Percentiles rank a stretch among this genome's conserved stretches.
These are phyloP conservation scores for Magnusiomyces paraingens DNA, from an alignment of 1,139 yeast genomes.

Conservation along the genomic window DNA sequence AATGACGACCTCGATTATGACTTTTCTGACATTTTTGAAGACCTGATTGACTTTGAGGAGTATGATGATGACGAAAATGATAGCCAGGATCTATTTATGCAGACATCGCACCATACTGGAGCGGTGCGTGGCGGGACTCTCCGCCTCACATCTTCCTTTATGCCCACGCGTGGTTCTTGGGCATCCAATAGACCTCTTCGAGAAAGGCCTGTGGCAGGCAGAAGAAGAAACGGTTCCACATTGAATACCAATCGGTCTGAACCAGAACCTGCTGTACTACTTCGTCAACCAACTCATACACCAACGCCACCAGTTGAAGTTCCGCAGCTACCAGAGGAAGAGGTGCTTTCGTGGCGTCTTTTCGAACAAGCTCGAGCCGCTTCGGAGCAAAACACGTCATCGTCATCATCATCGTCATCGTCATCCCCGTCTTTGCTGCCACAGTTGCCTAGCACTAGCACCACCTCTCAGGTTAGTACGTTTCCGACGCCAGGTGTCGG, in stretches of 20 bases:
- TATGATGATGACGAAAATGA: not conserved
- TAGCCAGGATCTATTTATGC: not conserved
- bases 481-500: not conserved
- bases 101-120: not conserved
- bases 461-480: conserved; percentile 6
- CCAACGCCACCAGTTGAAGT: not conserved
- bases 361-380: conserved; percentile 23
- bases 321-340: conserved; percentile 25
- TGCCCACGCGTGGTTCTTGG: not conserved
- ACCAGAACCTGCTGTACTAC: not conserved
- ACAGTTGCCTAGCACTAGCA: not conserved
- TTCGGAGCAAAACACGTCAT: not conserved
- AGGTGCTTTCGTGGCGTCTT: conserved; percentile 31
- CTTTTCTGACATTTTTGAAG: not conserved
- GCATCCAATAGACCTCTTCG: too few species aligned
- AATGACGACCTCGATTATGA: conserved; percentile 6
- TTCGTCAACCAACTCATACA: not conserved
- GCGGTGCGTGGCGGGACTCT: not conserved
- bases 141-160: not conserved
- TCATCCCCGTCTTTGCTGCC: not conserved
- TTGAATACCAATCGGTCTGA: too few species aligned
- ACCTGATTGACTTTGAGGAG: too few species aligned
- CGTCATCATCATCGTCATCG: not conserved
- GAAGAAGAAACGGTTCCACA: too few species aligned
- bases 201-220: too few species aligned